phyloP scores from a whole-genome alignment of 345 rosid species.

The Citrus sinensis region DNA sequence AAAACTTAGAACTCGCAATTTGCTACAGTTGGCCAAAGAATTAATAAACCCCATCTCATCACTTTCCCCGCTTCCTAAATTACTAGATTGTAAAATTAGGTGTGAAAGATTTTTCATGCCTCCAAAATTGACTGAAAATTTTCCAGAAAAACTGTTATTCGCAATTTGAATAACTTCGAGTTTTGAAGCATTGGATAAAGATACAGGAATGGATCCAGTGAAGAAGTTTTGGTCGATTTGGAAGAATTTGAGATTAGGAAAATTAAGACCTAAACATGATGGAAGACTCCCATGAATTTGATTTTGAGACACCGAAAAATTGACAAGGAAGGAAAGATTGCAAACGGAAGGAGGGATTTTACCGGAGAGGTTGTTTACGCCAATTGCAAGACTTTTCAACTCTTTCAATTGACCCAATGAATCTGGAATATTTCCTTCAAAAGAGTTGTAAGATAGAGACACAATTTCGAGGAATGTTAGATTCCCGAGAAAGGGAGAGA shows the following conservation, averaged over 20 bases:
- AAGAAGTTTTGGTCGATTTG: not conserved
- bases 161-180: not conserved
- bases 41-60: slow-evolving; percentile 15
- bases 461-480: slow-evolving; percentile 4
- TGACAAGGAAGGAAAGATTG: not conserved
- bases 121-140: slow-evolving; percentile 11
- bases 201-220: slow-evolving; percentile 17
- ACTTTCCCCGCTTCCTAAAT: slow-evolving; percentile 17
- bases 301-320: not conserved
- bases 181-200: slow-evolving; percentile 24
- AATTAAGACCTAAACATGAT: slow-evolving; percentile 3
- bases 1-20: not conserved
- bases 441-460: not conserved
- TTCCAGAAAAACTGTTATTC: slow-evolving; percentile 11
- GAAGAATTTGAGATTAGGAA: not conserved
- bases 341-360: slow-evolving; percentile 8
- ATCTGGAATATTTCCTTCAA: not conserved
- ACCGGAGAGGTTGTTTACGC: not conserved
- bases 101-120: not conserved
- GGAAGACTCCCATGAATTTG: slow-evolving; percentile 25
- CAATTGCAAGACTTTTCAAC: not conserved
- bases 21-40: slow-evolving; percentile 11
- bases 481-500: slow-evolving; percentile 18
- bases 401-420: slow-evolving; percentile 1
- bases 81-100: not conserved